These are phyloP conservation scores for Globisporangium spiculum DNA, from an alignment of 352 stramenopile species.

Conservation along the genomic window DNA sequence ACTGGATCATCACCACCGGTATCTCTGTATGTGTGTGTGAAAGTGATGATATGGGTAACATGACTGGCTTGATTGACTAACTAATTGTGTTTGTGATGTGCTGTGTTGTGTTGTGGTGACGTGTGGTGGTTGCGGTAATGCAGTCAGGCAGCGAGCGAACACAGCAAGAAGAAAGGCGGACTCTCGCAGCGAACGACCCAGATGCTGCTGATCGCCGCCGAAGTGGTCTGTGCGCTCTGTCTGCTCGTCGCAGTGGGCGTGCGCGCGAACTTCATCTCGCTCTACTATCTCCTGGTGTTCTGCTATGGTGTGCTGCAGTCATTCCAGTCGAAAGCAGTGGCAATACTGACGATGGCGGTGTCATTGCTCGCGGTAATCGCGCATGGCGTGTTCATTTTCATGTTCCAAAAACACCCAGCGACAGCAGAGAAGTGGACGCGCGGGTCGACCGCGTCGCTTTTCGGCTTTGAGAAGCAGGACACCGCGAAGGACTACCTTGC, in stretches of 20 bases:
- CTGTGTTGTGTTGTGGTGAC: not conserved
- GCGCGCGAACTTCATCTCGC: slow-evolving; percentile 57
- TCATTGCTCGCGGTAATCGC: slow-evolving; percentile 38
- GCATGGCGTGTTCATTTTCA: slow-evolving; percentile 37
- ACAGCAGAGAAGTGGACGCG: slow-evolving; percentile 15
- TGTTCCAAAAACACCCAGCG: slow-evolving; percentile 17
- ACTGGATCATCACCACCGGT: not conserved
- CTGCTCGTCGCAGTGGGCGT: slow-evolving; percentile 47
- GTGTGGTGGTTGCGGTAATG: not conserved
- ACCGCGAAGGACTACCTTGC: slow-evolving; percentile 33
- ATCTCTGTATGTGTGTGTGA: not conserved
- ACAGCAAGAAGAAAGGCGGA: slow-evolving; percentile 2
- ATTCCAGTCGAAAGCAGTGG: slow-evolving; percentile 52
- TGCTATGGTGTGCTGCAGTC: slow-evolving; percentile 60
- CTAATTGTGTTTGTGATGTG: not conserved
- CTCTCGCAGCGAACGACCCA: slow-evolving; percentile 24
- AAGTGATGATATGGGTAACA: not conserved
- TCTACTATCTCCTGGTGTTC: slow-evolving; percentile 68
- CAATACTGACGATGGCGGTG: slow-evolving; percentile 45
- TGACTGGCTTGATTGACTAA: not conserved
- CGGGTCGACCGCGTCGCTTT: slow-evolving; percentile 26
- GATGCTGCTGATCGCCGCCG: slow-evolving; percentile 20
- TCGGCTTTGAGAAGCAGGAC: slow-evolving; percentile 47
- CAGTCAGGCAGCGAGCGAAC: slow-evolving; percentile 13
- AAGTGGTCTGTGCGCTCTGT: slow-evolving; percentile 48